A percentile compares a stretch with the other conserved stretches of the same genome.
Evolutionary conservation across 116 monocot species (phyloP).

Genomic region (Posidonia oceanica): DNA sequence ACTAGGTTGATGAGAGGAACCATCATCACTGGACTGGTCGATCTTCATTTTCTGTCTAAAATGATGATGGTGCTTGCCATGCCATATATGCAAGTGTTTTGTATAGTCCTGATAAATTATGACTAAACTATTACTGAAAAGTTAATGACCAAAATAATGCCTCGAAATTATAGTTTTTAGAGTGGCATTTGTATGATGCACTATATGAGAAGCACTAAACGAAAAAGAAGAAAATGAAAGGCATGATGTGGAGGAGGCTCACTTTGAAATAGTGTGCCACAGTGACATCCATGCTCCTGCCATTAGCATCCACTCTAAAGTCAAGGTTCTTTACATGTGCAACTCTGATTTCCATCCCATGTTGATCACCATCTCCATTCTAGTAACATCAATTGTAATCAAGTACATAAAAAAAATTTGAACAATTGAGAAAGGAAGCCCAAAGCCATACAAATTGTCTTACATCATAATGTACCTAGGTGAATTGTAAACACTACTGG

Average conservation of each 20-base stretch:
- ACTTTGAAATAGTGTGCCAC: constrained; percentile 70
- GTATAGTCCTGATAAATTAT: constrained; percentile 35
- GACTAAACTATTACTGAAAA: neutral
- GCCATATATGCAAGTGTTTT: constrained; percentile 86
- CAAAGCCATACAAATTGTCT: neutral
- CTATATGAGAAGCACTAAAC: too few relatives aligned
- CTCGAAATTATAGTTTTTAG: too few relatives aligned
- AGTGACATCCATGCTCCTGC: constrained; percentile 40
- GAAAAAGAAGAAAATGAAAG: neutral
- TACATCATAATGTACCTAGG: too few relatives aligned
- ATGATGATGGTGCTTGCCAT: constrained; percentile 68
- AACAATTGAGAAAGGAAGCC: neutral
- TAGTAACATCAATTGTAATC: constrained; percentile 12
- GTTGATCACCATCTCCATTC: constrained; percentile 36
- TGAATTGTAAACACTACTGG: too few relatives aligned
- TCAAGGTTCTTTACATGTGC: constrained; percentile 34
- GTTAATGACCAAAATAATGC: neutral
- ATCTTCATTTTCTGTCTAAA: constrained; percentile 39
- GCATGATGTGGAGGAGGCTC: neutral
- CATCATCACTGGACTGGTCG: constrained; percentile 37
- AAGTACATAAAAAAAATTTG: neutral
- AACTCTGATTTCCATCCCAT: constrained; percentile 47
- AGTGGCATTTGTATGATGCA: too few relatives aligned
- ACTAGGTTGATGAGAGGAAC: constrained; percentile 19
- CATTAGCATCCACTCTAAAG: constrained; percentile 59